These are phyloP conservation scores for Cinchona pubescens DNA, from an alignment of 257 asterid genomes.

Conservation along the genomic window DNA sequence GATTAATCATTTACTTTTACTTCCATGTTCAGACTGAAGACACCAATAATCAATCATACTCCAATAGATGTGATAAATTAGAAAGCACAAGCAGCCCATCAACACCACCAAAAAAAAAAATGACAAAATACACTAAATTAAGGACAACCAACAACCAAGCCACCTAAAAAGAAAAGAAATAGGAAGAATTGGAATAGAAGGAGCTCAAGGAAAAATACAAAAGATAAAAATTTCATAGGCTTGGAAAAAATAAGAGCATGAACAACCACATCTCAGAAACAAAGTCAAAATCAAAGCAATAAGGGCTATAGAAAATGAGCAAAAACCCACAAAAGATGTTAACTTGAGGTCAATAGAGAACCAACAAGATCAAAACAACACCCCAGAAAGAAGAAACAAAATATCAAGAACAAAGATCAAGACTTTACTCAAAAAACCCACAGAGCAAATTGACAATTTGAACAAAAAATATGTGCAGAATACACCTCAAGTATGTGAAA, in stretches of 20 bases:
- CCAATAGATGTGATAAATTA: background rate
- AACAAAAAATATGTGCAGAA: background rate
- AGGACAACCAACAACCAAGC: background rate
- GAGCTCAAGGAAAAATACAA: background rate
- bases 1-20: background rate
- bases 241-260: constrained; percentile 4
- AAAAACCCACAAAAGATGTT: constrained; percentile 10
- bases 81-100: background rate
- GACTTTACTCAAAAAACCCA: background rate
- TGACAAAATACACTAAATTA: background rate
- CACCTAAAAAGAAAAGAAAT: background rate
- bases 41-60: background rate
- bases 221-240: background rate
- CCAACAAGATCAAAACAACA: background rate
- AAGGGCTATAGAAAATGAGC: background rate
- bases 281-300: background rate
- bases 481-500: background rate
- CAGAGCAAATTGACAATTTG: background rate
- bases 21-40: background rate
- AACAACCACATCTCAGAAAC: background rate
- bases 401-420: background rate
- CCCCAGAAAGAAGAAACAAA: background rate
- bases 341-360: constrained; percentile 1
- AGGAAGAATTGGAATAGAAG: too few relatives aligned
- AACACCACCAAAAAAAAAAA: background rate